Evolutionary conservation across 2,329 filamentous ascomycete genomes (phyloP), one percentile per base, ranked within the genome.

Genomic region (Ascochyta fabae): DNA sequence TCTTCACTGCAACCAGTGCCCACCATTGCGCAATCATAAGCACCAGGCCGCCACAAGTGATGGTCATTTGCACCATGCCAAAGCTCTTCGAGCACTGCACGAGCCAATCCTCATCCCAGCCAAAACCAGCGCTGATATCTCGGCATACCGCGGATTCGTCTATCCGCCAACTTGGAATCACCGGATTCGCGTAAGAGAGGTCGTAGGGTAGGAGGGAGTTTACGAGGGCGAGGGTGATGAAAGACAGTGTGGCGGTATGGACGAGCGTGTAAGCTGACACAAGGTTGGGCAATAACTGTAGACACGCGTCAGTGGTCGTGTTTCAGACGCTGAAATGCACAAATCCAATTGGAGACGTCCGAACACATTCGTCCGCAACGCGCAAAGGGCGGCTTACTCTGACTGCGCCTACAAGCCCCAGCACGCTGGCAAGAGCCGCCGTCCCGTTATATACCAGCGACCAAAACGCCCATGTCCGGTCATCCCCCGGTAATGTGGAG

Each of bases 351-450:
- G 3, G n/a, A 23, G 29, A 41, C 44, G 42, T 35, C 27, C 34
- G 36, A 26, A 35, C 35, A 23, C 19, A 40, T 44, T 41, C 35
- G 44, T 24, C 43, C 23, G 36, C 22, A 39, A n/a, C 38, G 43
- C 34, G 41, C 27, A 48, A 36, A 41, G 48, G 27, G 51, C 13
- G 26, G 66, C 73, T 58, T 73, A 81, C 79, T 65, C 72, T 71
- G n/a, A 79, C 38, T 29, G 77, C 77, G 40, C 78, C 78, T n/a
- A 79, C 48, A 24, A 80, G 55, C 5, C 79, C 79, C 41, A 79
- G 64, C 9, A 76, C 59, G 58, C 76, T 78, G 39, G 77, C 64
- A 8, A 75, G 58, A 52, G 73, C 73, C 16, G 77, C 75, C 31
- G 78, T 67, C 56, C 75, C 67, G 22, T 78, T 69, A 62, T 80